Evolutionary conservation across 768 basidiomycete species (phyloP).

Genomic region (Lactifluus volemus): DNA sequence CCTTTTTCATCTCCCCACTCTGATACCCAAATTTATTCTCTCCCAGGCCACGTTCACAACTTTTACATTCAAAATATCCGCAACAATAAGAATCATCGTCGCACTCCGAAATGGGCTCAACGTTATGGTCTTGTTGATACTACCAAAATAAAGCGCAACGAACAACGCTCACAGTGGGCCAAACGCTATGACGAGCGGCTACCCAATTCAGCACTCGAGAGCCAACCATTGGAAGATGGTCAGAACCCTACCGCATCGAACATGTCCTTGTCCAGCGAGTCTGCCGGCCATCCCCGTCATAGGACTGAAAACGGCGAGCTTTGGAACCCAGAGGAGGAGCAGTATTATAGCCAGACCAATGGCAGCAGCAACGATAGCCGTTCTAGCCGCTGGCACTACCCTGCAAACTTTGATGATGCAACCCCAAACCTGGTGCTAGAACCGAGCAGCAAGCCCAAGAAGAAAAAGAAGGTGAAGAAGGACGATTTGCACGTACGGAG

Average conservation of each 20-base stretch:
- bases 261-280: conserved; percentile 25
- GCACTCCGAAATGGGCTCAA: conserved; percentile 95
- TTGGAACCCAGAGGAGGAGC: conserved; percentile 72
- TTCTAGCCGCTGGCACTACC: conserved; percentile 66
- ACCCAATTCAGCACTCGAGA: conserved; percentile 57
- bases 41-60: conserved; percentile 78
- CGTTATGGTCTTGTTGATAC: conserved; percentile 85
- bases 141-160: conserved; percentile 65
- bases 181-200: conserved; percentile 77
- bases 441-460: conserved; percentile 37
- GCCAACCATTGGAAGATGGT: conserved; percentile 70
- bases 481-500: conserved; percentile 83
- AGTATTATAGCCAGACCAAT: conserved; percentile 50
- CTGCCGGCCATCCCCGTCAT: conserved; percentile 24
- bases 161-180: conserved; percentile 82
- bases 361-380: conserved; percentile 29
- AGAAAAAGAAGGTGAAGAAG: conserved; percentile 74
- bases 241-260: conserved; percentile 38
- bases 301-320: conserved; percentile 43
- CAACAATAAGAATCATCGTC: conserved; percentile 86
- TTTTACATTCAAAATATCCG: conserved; percentile 95
- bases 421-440: conserved; percentile 24
- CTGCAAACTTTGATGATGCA: conserved; percentile 69
- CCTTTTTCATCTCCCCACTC: conserved; percentile 2
- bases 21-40: conserved; percentile 1